These are phyloP conservation scores for Suhomyces emberorum DNA, from an alignment of 805 yeast species.

Conservation along the genomic window DNA sequence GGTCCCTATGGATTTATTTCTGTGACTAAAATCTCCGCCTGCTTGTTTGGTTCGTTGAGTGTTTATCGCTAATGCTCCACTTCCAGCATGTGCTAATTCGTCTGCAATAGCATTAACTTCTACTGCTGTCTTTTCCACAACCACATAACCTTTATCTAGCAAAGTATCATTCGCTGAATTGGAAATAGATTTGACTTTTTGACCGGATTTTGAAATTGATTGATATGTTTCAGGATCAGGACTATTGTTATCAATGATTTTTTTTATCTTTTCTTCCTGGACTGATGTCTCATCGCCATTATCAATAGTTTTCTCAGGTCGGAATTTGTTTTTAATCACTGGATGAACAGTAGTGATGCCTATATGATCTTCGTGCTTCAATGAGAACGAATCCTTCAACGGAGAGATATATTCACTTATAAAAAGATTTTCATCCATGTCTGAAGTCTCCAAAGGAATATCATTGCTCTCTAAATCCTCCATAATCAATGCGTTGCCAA, in stretches of 20 bases:
- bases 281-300: constrained; percentile 3
- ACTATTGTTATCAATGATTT: constrained; percentile 40
- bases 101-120: constrained; percentile 96
- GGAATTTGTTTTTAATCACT: not conserved
- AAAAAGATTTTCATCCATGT: constrained; percentile 74
- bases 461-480: constrained; percentile 50
- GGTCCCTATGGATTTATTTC: constrained; percentile 2
- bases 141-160: constrained; percentile 84
- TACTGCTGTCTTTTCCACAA: constrained; percentile 89
- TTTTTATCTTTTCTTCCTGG: constrained; percentile 38
- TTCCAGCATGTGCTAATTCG: constrained; percentile 68
- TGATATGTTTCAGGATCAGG: constrained; percentile 39
- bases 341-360: constrained; percentile 4
- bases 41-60: constrained; percentile 4
- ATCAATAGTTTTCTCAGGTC: not conserved
- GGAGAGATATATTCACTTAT: constrained; percentile 76
- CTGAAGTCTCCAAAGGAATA: constrained; percentile 61
- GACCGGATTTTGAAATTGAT: constrained; percentile 20
- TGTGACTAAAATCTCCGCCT: too few relatives aligned
- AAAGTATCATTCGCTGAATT: constrained; percentile 41
- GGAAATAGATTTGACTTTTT: not conserved
- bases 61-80: constrained; percentile 47
- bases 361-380: constrained; percentile 13
- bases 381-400: constrained; percentile 11
- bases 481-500: constrained; percentile 64